phyloP scores from a whole-genome alignment of 1,284 basidiomycete species.

The Termitomyces sp. region DNA sequence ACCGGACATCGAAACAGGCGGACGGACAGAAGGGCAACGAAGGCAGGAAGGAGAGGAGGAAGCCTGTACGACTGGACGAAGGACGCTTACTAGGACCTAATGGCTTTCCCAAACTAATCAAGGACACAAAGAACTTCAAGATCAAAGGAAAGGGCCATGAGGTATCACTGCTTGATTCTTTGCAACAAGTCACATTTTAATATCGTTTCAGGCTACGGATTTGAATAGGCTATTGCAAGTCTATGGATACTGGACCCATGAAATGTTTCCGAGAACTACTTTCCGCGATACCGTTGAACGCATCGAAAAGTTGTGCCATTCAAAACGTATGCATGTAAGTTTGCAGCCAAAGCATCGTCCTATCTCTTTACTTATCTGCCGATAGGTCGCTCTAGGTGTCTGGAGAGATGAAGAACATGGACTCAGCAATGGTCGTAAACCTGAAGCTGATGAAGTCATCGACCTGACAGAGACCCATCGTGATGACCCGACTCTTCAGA shows the following conservation, averaged over 20 bases:
- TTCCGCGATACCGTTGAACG: conserved; percentile 80
- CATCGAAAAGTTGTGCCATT: conserved; percentile 83
- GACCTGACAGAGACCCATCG: conserved; percentile 26
- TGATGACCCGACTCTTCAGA: conserved; percentile 16
- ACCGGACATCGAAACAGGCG: conserved; percentile 15
- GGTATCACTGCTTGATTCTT: conserved; percentile 37
- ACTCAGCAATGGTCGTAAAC: conserved; percentile 29
- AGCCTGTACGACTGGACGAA: conserved; percentile 64
- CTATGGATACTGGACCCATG: conserved; percentile 92
- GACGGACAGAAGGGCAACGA: conserved; percentile 23
- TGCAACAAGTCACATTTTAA: not conserved
- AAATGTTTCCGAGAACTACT: conserved; percentile 81
- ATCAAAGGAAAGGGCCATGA: conserved; percentile 87
- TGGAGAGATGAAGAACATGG: conserved; percentile 73
- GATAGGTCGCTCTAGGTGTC: conserved; percentile 61
- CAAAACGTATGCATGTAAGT: conserved; percentile 75
- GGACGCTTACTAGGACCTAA: conserved; percentile 61
- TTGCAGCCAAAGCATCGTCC: not conserved
- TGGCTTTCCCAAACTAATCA: conserved; percentile 76
- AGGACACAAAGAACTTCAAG: conserved; percentile 70
- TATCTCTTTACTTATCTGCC: not conserved
- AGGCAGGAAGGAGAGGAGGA: conserved; percentile 40
- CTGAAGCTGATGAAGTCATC: conserved; percentile 23
- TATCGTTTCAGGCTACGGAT: conserved; percentile 57
- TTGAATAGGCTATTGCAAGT: conserved; percentile 72